Evolutionary conservation across 768 basidiomycete species (phyloP).

Genomic region (Tricholoma terreum): DNA sequence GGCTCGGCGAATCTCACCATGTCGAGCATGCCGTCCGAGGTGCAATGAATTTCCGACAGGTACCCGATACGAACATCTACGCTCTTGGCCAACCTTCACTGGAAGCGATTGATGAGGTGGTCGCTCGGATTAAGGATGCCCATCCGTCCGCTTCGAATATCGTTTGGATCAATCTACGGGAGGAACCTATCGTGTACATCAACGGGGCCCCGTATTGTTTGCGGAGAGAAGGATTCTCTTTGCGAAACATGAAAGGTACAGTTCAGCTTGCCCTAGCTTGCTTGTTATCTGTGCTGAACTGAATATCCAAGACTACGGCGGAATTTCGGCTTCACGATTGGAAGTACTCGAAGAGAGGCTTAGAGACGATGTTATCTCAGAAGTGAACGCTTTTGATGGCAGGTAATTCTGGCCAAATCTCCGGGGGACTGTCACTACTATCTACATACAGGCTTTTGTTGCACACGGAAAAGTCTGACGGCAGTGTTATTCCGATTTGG

Average conservation of each 20-base stretch:
- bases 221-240: constrained; percentile 77
- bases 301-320: constrained; percentile 74
- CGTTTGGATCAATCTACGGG: constrained; percentile 91
- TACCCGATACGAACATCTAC: constrained; percentile 78
- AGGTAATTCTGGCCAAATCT: constrained; percentile 39
- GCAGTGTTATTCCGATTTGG: constrained; percentile 91
- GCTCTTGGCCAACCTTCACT: constrained; percentile 91
- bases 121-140: constrained; percentile 55
- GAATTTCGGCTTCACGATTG: constrained; percentile 86
- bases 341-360: constrained; percentile 91
- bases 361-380: constrained; percentile 81
- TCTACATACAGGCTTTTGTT: constrained; percentile 61
- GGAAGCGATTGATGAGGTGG: constrained; percentile 82
- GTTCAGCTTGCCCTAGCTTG: not conserved
- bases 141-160: constrained; percentile 63
- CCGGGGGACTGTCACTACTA: not conserved
- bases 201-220: constrained; percentile 92
- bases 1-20: constrained; percentile 70
- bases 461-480: constrained; percentile 85
- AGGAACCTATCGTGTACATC: constrained; percentile 89
- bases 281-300: not conserved
- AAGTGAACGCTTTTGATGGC: constrained; percentile 81
- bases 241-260: constrained; percentile 91
- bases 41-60: constrained; percentile 91
- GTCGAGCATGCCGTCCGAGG: constrained; percentile 76